These are phyloP conservation scores for Diddensiella santjacobensis DNA, from an alignment of 805 yeast species.

Conservation along the genomic window DNA sequence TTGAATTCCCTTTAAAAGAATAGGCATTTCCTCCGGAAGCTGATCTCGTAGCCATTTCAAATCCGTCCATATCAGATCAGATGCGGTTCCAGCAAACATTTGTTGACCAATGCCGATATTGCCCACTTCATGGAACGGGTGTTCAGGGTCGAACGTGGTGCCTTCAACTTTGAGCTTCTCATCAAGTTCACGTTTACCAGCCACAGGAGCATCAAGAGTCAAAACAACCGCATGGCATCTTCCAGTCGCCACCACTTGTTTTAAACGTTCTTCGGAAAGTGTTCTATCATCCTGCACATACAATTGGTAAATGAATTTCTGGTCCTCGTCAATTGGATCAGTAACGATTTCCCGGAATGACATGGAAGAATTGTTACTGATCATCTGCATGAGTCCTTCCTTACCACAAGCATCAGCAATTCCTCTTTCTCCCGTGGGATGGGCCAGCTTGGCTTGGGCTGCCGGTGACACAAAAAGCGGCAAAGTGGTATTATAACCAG, in stretches of 20 bases:
- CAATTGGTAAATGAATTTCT: slow-evolving; percentile 29
- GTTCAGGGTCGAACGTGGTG: slow-evolving; percentile 20
- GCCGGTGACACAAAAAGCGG: slow-evolving; percentile 46
- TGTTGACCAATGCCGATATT: slow-evolving; percentile 30
- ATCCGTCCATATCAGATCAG: slow-evolving; percentile 31
- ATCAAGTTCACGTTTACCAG: slow-evolving; percentile 54
- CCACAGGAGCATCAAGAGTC: slow-evolving; percentile 53
- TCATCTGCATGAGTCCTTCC: slow-evolving; percentile 46
- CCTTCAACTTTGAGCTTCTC: slow-evolving; percentile 27
- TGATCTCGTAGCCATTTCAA: slow-evolving; percentile 27
- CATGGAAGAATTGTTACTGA: slow-evolving; percentile 32
- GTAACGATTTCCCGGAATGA: slow-evolving; percentile 28
- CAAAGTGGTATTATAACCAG: slow-evolving; percentile 42
- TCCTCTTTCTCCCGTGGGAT: slow-evolving; percentile 33
- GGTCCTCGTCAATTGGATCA: slow-evolving; percentile 24
- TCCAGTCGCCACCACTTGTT: slow-evolving; percentile 29
- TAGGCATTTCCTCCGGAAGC: slow-evolving; percentile 41
- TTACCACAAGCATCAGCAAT: slow-evolving; percentile 36
- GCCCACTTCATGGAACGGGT: slow-evolving; percentile 10
- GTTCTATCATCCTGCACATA: slow-evolving; percentile 30
- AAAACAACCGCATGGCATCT: slow-evolving; percentile 46
- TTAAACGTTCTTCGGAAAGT: slow-evolving; percentile 25
- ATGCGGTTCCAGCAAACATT: slow-evolving; percentile 31
- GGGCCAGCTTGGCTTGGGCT: slow-evolving; percentile 35
- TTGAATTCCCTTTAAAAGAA: slow-evolving; percentile 62